Base-by-base conservation (phyloP, 1,284 basidiomycete species). In the Marasmius tenuissimus region DNA sequence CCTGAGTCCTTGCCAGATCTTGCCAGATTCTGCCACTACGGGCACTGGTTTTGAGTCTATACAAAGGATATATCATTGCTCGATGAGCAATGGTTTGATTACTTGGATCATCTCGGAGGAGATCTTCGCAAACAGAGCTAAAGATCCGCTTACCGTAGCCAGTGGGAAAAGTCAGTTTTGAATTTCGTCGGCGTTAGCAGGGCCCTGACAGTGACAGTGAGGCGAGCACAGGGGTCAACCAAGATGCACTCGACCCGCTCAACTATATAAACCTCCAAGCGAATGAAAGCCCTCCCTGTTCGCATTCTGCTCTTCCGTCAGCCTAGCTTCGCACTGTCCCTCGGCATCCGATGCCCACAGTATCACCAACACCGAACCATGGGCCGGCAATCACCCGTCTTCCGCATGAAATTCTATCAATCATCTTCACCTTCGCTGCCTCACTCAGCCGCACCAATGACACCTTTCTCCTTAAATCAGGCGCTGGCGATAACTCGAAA, bases 381-480 rank as follows among this genome's bases (percentile, higher is more conserved):
- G 27, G 27, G 27, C 27, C 27, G 27, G 27, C 14, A 45, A 51
- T 51, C 9, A 27, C 20, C 22, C 20, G 18, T 27, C 52, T 54
- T 4, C 52, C 52, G 1, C n/a, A 34, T 8, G 52, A 54, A 54
- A 35, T 54, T 8, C 9, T 54, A 5, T 34, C 18, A 3, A 37
- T 14, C n/a, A 37, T 54, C 27, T 54, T 35, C 33, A 14, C 12
- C 10, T 16, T 37, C 16, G 34, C 52, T 9, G 6, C 34, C 14
- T 14, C 35, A 8, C 14, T 54, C 34, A 18, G 38, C 12, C 33
- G 52, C 8, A 33, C 52, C 12, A 1, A 34, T 18, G 52, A 54
- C 6, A 54, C 81, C 8, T 86, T 86, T 70, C 73, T 82, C 57
- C 76, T 87, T 68, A 81, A 81, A 60, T 78, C 80, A 35, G 76